A percentile compares a stretch with the other conserved stretches of the same genome.
Conservation (phyloP, 345 rosid genomes). For the Citrus trifoliata region DNA sequence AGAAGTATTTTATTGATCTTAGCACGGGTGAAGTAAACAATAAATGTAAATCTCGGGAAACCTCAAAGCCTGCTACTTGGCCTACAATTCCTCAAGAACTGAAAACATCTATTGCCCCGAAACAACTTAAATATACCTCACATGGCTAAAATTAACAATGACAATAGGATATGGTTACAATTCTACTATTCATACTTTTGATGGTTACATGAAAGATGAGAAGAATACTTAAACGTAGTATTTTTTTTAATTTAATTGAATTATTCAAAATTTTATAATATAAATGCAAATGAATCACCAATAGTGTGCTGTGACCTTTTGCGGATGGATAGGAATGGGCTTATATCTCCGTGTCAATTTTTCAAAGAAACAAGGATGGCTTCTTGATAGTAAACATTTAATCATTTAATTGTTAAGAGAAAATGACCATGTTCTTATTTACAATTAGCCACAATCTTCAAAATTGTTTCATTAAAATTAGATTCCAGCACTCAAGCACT, state of each 20-base stretch:
- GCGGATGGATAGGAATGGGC: background rate
- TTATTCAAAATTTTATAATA: too few relatives aligned
- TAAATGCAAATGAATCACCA: background rate
- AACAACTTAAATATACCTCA: background rate
- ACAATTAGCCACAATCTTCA: background rate
- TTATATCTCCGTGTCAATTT: background rate
- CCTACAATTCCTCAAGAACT: background rate
- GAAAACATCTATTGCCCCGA: too few relatives aligned
- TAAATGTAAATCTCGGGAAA: too few relatives aligned
- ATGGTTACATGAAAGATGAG: background rate
- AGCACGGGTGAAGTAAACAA: too few relatives aligned
- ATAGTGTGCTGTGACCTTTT: background rate
- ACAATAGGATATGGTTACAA: background rate
- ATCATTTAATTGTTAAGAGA: background rate
- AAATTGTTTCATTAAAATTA: background rate
- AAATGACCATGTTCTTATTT: background rate
- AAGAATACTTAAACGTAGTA: background rate
- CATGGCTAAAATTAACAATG: background rate
- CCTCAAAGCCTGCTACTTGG: background rate
- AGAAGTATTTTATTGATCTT: too few relatives aligned
- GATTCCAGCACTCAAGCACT: background rate
- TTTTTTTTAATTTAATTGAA: too few relatives aligned
- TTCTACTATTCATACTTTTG: background rate
- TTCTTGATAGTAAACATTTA: background rate
- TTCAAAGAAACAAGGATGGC: background rate